Base-by-base conservation (phyloP, 257 asterid species). In the Agastache rugosa region DNA sequence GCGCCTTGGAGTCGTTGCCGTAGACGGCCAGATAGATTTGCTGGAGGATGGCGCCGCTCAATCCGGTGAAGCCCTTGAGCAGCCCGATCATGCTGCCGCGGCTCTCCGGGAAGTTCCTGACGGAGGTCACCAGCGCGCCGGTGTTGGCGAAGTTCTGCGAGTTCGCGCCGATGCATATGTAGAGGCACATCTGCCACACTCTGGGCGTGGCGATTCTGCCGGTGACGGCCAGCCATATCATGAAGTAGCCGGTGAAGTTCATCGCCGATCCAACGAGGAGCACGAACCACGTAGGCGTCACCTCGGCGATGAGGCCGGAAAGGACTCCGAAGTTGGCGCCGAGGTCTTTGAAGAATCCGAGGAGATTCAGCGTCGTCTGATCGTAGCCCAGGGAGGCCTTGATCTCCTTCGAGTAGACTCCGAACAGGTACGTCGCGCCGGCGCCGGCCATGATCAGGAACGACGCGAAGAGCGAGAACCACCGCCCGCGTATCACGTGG, bases 381-480 rank as follows among this genome's bases (percentile, higher is more conserved):
- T 89, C 95, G 72, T 92, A 92, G 1, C 92, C 96, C 4, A 92
- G 81, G 0, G 91, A 54, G 23, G 87, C 56, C 66, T 92, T 92
- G 20, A 92, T 90, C 12, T 92, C 96, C 67, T 88, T 90, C 41
- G 97, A 92, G 82, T 92, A 92, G 4, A 86, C 90, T 5, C 92
- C 96, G 75, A 90, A 92, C 8, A 92, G 85, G 31, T 92, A 92
- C 2, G 97, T 90, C 1, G 97, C 97, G n/a, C 97, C 97, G 0
- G 97, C 97, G 6, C 96, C 97, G 20, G 96, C 88, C 97, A 90
- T 92, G 66, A 92, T 71, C 19, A 92, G 86, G 75, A 92, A 85
- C 5, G 97, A 83, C 23, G 96, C 96, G 71, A 87, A 92, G 0
- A 92, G 92, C n/a, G 96, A 88, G 72, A 92, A 92, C 97, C 97